phyloP scores from a whole-genome alignment of 1,284 basidiomycete genomes.

The Somion occarium region DNA sequence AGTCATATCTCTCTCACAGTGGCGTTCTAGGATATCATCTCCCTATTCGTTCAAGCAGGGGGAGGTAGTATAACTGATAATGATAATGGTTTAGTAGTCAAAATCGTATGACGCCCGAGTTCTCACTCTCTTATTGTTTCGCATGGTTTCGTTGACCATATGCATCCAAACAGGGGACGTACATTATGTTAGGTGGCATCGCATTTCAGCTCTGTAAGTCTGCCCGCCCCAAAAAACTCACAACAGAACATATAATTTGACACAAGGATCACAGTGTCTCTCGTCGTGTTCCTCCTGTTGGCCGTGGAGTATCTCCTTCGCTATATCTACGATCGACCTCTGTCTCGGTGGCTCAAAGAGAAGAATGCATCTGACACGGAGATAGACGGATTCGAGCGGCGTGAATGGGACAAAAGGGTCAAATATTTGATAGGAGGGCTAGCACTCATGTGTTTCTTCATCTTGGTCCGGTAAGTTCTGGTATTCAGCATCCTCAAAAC shows the following conservation, averaged over 20 bases:
- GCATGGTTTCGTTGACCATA: too few relatives aligned
- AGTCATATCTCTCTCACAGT: too few relatives aligned
- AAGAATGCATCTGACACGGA: too few relatives aligned
- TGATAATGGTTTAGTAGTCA: constrained; percentile 19
- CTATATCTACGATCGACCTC: constrained; percentile 31
- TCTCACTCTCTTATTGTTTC: too few relatives aligned
- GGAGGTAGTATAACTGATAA: constrained; percentile 51
- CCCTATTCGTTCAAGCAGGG: constrained; percentile 48
- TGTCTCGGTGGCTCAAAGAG: too few relatives aligned
- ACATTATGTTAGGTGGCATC: constrained; percentile 56
- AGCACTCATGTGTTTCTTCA: constrained; percentile 27
- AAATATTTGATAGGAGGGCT: constrained; percentile 27
- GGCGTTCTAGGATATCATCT: constrained; percentile 44
- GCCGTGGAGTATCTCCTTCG: constrained; percentile 39
- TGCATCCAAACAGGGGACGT: too few relatives aligned
- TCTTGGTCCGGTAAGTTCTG: constrained; percentile 35
- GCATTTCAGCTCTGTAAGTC: constrained; percentile 46
- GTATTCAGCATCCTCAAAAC: too few relatives aligned
- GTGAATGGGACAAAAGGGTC: constrained; percentile 15
- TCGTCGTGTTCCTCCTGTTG: constrained; percentile 32
- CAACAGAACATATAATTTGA: background rate
- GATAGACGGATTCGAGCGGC: background rate
- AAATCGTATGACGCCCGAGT: too few relatives aligned
- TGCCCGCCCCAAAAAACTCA: background rate
- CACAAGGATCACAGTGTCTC: constrained; percentile 30